Evolutionary conservation across 768 basidiomycete species (phyloP).

Genomic region (Trametes maxima): DNA sequence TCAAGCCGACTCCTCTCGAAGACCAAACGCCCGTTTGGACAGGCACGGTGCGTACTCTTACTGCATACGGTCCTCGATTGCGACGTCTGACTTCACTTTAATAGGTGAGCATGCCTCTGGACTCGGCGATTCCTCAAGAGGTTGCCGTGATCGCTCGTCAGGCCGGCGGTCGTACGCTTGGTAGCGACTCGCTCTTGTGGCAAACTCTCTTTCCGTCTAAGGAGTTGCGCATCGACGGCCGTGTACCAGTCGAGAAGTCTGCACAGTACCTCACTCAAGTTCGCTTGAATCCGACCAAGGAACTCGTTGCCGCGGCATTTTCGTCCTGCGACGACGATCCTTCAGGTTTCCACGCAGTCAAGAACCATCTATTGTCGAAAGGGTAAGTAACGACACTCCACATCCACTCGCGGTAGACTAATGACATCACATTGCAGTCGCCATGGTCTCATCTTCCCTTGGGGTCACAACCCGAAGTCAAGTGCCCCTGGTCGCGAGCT

Average conservation of each 20-base stretch:
- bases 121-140: slow-evolving; percentile 68
- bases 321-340: slow-evolving; percentile 52
- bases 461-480: slow-evolving; percentile 76
- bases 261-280: slow-evolving; percentile 78
- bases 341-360: slow-evolving; percentile 56
- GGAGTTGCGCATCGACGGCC: slow-evolving; percentile 77
- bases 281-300: slow-evolving; percentile 74
- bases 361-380: slow-evolving; percentile 71
- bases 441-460: slow-evolving; percentile 85
- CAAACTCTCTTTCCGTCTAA: slow-evolving; percentile 72
- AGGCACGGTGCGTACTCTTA: slow-evolving; percentile 59
- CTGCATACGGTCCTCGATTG: not conserved
- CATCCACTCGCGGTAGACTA: slow-evolving; percentile 1
- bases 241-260: slow-evolving; percentile 77
- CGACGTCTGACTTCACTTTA: slow-evolving; percentile 21
- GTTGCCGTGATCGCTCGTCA: slow-evolving; percentile 72
- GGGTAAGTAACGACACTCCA: slow-evolving; percentile 49
- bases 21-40: slow-evolving; percentile 67
- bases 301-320: slow-evolving; percentile 79
- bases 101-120: slow-evolving; percentile 80
- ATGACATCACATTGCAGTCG: slow-evolving; percentile 52
- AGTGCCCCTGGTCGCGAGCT: slow-evolving; percentile 80
- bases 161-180: slow-evolving; percentile 71
- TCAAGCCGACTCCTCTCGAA: slow-evolving; percentile 54
- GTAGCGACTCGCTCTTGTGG: slow-evolving; percentile 66